Evolutionary conservation across 139 green algal genomes (phyloP).

Genomic region (Micractinium sp.): DNA sequence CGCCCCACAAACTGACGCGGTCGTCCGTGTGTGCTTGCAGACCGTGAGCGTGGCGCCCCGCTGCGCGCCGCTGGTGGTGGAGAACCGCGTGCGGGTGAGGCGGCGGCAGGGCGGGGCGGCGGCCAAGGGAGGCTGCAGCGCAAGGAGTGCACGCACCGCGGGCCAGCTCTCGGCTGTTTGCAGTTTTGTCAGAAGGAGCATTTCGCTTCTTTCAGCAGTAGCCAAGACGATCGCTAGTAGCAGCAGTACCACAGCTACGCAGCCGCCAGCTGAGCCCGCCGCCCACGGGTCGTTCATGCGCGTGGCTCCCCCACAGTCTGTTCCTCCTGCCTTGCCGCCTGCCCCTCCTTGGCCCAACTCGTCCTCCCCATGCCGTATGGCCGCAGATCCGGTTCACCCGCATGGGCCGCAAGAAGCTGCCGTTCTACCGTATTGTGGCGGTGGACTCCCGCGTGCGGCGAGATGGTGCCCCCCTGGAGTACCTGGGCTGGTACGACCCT

Average conservation of each 20-base stretch:
- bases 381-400: slow-evolving; percentile 88
- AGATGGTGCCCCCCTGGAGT: slow-evolving; percentile 88
- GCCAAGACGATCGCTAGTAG: no score
- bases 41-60: neutral
- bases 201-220: neutral
- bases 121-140: neutral
- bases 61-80: slow-evolving; percentile 58
- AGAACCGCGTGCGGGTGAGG: slow-evolving; percentile 69
- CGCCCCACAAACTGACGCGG: neutral
- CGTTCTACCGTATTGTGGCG: slow-evolving; percentile 92
- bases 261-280: neutral
- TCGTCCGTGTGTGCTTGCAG: neutral
- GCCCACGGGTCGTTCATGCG: neutral
- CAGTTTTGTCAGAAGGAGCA: neutral
- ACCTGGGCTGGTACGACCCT: slow-evolving; percentile 76
- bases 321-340: neutral
- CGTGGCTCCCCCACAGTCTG: neutral
- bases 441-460: slow-evolving; percentile 86
- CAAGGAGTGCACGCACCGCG: neutral
- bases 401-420: slow-evolving; percentile 86
- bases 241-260: neutral
- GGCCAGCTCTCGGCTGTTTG: neutral
- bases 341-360: neutral
- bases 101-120: neutral
- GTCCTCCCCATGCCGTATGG: neutral